These are phyloP conservation scores for Mucor mucedo DNA, from an alignment of 371 early-diverging fungal genomes.

Conservation along the genomic window DNA sequence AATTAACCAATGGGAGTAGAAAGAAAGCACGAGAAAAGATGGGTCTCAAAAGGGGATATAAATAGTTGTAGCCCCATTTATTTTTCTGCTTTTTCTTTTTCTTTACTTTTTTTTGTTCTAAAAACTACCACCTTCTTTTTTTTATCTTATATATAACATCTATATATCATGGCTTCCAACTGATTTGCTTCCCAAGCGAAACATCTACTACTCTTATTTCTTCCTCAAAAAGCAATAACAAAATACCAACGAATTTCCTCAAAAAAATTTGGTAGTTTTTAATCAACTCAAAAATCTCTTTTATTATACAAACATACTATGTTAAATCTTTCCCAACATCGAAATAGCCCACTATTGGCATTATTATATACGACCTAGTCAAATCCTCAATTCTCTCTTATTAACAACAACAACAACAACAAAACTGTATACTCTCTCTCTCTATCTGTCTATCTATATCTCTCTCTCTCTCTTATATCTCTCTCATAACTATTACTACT, in stretches of 20 bases:
- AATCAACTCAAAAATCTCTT: conserved; percentile 12
- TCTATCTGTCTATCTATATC: conserved; percentile 4
- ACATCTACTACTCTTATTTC: conserved; percentile 11
- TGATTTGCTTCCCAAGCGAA: conserved; percentile 25
- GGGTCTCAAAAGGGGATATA: background rate
- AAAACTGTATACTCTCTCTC: background rate
- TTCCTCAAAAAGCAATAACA: conserved; percentile 17
- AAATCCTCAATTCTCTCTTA: conserved; percentile 5
- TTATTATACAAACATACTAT: conserved; percentile 21
- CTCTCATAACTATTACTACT: background rate
- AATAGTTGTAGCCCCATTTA: conserved; percentile 6
- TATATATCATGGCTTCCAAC: conserved; percentile 23
- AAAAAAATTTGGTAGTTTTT: conserved; percentile 2
- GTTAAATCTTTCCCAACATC: conserved; percentile 17
- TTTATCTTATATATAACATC: conserved; percentile 4
- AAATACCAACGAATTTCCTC: conserved; percentile 11
- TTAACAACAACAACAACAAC: background rate
- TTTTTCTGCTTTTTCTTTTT: conserved; percentile 12
- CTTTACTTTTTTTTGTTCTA: conserved; percentile 11
- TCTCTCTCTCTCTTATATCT: conserved; percentile 5
- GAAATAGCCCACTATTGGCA: conserved; percentile 23
- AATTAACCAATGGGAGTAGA: conserved; percentile 19
- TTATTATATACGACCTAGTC: conserved; percentile 17
- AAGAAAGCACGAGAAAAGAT: conserved; percentile 31
- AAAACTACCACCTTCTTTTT: conserved; percentile 4